Conservation (phyloP, 192 early-diverging fungal species). For the Spinellus fusiger region DNA sequence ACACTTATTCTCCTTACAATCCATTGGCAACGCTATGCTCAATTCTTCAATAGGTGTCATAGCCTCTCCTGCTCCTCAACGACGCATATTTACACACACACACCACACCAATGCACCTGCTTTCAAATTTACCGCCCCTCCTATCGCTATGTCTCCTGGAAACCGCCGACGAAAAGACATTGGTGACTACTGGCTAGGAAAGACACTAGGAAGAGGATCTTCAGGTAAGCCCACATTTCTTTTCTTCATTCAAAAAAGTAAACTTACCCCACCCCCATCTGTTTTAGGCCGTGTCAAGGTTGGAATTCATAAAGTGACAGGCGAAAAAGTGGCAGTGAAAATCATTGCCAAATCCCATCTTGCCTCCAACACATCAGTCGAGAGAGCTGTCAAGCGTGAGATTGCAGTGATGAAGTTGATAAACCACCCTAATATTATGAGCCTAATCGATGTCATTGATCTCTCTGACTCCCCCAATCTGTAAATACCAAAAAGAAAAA, state of each 20-base stretch:
- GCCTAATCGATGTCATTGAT: slow-evolving; percentile 46
- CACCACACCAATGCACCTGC: background rate
- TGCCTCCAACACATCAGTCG: slow-evolving; percentile 35
- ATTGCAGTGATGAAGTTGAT: slow-evolving; percentile 51
- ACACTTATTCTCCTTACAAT: background rate
- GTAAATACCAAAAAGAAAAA: slow-evolving; percentile 6
- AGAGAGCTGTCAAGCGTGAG: slow-evolving; percentile 45
- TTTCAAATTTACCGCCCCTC: background rate
- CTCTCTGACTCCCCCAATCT: slow-evolving; percentile 27
- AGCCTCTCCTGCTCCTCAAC: slow-evolving; percentile 22
- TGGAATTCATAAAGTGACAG: slow-evolving; percentile 42
- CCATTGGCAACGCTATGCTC: background rate
- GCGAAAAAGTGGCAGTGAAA: slow-evolving; percentile 49
- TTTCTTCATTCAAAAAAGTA: no score
- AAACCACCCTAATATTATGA: slow-evolving; percentile 48
- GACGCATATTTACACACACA: slow-evolving; percentile 9
- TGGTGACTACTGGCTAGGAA: slow-evolving; percentile 41
- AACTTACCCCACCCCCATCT: background rate
- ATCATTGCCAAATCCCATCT: slow-evolving; percentile 45
- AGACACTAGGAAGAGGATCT: slow-evolving; percentile 45
- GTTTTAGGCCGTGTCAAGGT: slow-evolving; percentile 43
- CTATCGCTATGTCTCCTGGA: slow-evolving; percentile 13
- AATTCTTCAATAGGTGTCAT: slow-evolving; percentile 4
- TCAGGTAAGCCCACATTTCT: slow-evolving; percentile 44
- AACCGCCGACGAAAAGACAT: slow-evolving; percentile 36